Evolutionary conservation across 2,329 filamentous ascomycete species (phyloP).

Genomic region (Fusarium nygamai): DNA sequence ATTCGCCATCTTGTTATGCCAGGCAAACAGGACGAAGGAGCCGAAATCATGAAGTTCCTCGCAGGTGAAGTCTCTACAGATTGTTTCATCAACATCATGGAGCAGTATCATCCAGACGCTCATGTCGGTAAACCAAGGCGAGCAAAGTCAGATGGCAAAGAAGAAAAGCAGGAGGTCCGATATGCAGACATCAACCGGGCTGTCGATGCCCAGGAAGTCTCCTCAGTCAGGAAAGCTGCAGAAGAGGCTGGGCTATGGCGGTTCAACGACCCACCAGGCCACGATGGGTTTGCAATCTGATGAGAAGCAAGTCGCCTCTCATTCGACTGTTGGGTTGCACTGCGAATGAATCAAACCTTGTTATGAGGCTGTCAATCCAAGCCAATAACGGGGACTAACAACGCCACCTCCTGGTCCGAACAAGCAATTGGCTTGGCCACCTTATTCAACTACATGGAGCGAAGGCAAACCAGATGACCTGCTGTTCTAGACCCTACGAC

Average conservation of each 20-base stretch:
- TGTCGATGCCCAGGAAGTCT: conserved; percentile 68
- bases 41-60: conserved; percentile 79
- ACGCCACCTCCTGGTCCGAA: conserved; percentile 24
- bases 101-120: conserved; percentile 84
- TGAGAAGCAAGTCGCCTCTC: conserved; percentile 7
- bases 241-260: conserved; percentile 79
- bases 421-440: conserved; percentile 12
- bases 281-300: conserved; percentile 63
- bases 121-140: conserved; percentile 77
- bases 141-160: conserved; percentile 36
- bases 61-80: conserved; percentile 77
- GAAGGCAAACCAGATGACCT: conserved; percentile 5
- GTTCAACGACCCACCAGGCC: conserved; percentile 72
- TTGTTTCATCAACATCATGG: conserved; percentile 87
- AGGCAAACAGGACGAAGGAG: conserved; percentile 77
- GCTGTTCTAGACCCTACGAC: conserved; percentile 11
- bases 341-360: conserved; percentile 1
- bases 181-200: conserved; percentile 83
- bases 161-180: conserved; percentile 64
- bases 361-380: conserved; percentile 20
- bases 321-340: conserved; percentile 10
- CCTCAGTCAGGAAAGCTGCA: conserved; percentile 72
- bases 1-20: conserved; percentile 88
- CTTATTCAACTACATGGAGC: conserved; percentile 10
- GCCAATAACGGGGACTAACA: conserved; percentile 24